A percentile compares a stretch with the other conserved stretches of the same genome.
Conservation (phyloP, 306 rosid genomes). For the Abrus precatorius region DNA sequence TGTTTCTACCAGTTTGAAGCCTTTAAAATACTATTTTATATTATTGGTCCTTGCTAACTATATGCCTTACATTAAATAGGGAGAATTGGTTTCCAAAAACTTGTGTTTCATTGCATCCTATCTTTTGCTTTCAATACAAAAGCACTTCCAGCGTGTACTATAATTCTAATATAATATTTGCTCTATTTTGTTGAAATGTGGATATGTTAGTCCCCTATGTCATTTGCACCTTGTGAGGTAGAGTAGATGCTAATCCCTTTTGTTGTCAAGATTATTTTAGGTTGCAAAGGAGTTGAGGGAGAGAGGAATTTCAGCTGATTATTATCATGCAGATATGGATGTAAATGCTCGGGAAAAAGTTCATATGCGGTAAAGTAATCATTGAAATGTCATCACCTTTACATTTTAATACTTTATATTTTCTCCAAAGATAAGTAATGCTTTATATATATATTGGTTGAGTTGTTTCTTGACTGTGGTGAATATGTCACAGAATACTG, state of each 20-base stretch:
- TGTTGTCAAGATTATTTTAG: conserved; percentile 55
- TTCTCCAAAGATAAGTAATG: conserved; percentile 16
- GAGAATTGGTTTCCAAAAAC: neutral
- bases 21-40: neutral
- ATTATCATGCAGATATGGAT: conserved; percentile 98
- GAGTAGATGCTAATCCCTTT: conserved; percentile 33
- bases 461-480: conserved; percentile 40
- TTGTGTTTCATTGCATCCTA: neutral
- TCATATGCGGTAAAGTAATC: conserved; percentile 79
- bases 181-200: conserved; percentile 6
- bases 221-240: conserved; percentile 21
- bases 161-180: conserved; percentile 11
- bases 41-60: neutral
- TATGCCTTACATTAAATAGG: conserved; percentile 14
- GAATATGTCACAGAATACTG: conserved; percentile 23
- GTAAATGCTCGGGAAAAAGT: conserved; percentile 78
- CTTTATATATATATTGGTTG: conserved; percentile 10
- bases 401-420: conserved; percentile 26
- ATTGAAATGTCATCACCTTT: conserved; percentile 37
- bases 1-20: neutral
- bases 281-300: conserved; percentile 89
- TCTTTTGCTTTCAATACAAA: conserved; percentile 24
- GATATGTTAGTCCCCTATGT: conserved; percentile 27
- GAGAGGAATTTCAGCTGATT: conserved; percentile 84
- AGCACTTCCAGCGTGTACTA: conserved; percentile 15